Base-by-base conservation (phyloP, 495 filamentous ascomycete genomes). In the Glutinoglossum americanum region DNA sequence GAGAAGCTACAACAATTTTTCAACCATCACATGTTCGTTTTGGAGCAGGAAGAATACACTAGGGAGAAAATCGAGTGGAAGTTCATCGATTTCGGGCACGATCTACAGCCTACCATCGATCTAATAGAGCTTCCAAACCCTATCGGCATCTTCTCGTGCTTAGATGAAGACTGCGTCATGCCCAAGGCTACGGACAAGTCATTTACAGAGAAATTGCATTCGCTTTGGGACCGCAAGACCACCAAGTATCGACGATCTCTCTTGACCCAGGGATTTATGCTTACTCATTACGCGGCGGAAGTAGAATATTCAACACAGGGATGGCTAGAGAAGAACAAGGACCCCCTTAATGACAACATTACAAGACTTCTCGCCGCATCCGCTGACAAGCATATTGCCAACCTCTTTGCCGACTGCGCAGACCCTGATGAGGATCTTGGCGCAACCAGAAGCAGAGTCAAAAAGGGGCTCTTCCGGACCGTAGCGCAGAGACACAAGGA, bases 1-100 rank as follows among this genome's bases (percentile, higher is more conserved):
- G 93, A 99, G 67, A 99, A 96, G 68, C 79, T 99, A 6, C 93
- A 99, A 66, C 93, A 99, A 62, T 99, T 97, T 67, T 99, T 99
- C 76, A 99, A 99, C 60, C 93, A 99, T 62, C 93, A 99, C 72
- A 99, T 99, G 93, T 99, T 99, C 67, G 93, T 99, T 23, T 71
- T 99, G 23, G 93, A 99, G 65, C 93, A 99, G 65, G 93, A 99
- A 66, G 93, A 99, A 68, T 99, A 99, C 69, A 89, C 93, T 17
- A 72, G 89, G 54, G 93, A 99, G 66, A 86, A 94, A 67, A 99
- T 99, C 63, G 90, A 99, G 70, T 99, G 93, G 93, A 87, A 96
- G 65, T 99, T 99, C 66, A 97, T 99, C 65, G 93, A 99, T 65
- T 99, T 99, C 66, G 93, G 93, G 39, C 87, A 85, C 60, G 93